These are phyloP conservation scores for Cenococcum geophilum DNA, from an alignment of 495 filamentous ascomycete species.

Conservation along the genomic window DNA sequence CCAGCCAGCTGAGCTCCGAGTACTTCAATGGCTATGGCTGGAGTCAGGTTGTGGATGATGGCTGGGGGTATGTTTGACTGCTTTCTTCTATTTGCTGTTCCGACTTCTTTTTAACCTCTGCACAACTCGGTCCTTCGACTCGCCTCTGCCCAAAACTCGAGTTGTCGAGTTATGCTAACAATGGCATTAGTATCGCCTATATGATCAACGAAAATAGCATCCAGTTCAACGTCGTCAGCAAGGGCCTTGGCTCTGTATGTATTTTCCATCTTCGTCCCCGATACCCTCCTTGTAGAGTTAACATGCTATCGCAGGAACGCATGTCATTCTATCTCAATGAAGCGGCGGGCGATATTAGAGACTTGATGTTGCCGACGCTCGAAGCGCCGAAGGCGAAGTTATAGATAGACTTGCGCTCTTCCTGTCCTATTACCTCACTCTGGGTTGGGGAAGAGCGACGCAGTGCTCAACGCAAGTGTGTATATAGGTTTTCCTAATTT, in stretches of 20 bases:
- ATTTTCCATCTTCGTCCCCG: not conserved
- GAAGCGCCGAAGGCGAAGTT: constrained; percentile 86
- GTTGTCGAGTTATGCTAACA: constrained; percentile 12
- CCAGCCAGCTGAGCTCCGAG: constrained; percentile 85
- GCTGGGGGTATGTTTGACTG: constrained; percentile 57
- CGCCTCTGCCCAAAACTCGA: not conserved
- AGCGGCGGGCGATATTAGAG: constrained; percentile 83
- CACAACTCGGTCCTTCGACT: too few relatives aligned
- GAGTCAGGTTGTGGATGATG: constrained; percentile 96
- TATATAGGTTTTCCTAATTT: not conserved
- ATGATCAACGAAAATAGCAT: constrained; percentile 99
- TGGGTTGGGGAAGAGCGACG: too few relatives aligned
- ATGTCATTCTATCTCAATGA: constrained; percentile 95
- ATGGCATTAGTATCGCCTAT: constrained; percentile 64
- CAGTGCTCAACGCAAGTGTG: not conserved
- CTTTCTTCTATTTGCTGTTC: too few relatives aligned
- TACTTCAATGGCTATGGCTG: constrained; percentile 99
- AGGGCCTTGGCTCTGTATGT: constrained; percentile 66
- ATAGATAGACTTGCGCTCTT: constrained; percentile 38
- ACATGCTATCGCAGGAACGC: constrained; percentile 48
- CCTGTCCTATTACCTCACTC: too few relatives aligned
- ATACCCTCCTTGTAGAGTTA: constrained; percentile 4
- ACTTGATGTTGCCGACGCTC: constrained; percentile 76
- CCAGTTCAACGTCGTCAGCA: constrained; percentile 96
- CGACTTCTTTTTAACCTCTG: too few relatives aligned